Evolutionary conservation across 2,329 filamentous ascomycete species (phyloP), one percentile per base, ranked within the genome.

Genomic region (Xylariaceae sp.): DNA sequence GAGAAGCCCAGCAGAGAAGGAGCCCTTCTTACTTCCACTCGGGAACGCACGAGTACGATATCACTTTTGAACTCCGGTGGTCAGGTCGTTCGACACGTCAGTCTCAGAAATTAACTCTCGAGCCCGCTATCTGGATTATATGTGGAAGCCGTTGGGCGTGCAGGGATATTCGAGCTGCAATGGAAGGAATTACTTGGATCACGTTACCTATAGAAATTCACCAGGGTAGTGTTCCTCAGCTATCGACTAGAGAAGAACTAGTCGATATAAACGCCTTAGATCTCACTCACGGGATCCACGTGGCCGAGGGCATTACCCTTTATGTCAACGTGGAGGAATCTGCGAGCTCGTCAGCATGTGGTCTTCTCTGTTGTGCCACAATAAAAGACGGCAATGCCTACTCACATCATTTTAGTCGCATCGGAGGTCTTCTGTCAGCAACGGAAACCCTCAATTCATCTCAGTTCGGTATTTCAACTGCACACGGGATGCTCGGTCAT

Each of bases 131-230:
- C 12, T 57, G 54, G 54, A 7, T 57, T 21, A 40, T 50, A 10
- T 57, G 54, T 29, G 54, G 50, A n/a, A 53, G 50, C 26, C 48
- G 32, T 20, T 57, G 54, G 54, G 54, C 54, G 20, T 57, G 54
- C 37, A 53, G 52, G 18, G 54, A 57, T 12, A 50, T 57, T 7
- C 52, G 32, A 6, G 20, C 32, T 44, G 54, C 50, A 19, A 57
- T 57, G 45, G 23, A 53, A 16, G 37, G 46, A 6, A 57, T 57
- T 16, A 57, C 54, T 7, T 57, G 54, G 54, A 50, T 47, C 3
- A 53, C 37, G 5, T 21, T 57, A 9, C 54, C 54, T 3, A 20
- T 57, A 7, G 54, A 57, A 21, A 53, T 57, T 18, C 54, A 57
- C 32, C 49, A 53, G 7, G 54, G 50, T 2, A 32, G 46, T 19